Base-by-base conservation (phyloP, 805 yeast species). In the Starmerella floricola region DNA sequence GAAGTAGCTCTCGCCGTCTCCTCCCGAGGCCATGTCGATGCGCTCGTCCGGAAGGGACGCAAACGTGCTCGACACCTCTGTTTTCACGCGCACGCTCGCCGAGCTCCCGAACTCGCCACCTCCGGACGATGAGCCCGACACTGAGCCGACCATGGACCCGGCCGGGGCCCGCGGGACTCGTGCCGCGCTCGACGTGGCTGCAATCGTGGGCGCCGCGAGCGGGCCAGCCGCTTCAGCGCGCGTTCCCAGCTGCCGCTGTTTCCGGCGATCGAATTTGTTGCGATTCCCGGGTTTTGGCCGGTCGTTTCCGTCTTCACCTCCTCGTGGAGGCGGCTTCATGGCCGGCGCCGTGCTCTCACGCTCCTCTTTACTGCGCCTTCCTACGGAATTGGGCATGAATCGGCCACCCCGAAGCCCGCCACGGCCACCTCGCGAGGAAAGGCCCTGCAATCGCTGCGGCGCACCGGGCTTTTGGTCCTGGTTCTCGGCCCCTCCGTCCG, bases 371-470 rank as follows among this genome's bases (percentile, higher is more conserved):
- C 85, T 65, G 57, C 84, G 76, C 61, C 96, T 68, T 0, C 86
- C 86, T 33, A 87, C 94, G 2, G 70, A 78, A 60, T 87, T 87
- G 2, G 96, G 96, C 60, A 78, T 76, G 62, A 87, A 87, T 60
- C 53, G 44, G 26, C 49, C 46, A 11, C 46, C 42, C n/a, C 43
- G 21, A n/a, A 26, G 4, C 15, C 47, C 45, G 16, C 45, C 46
- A 12, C 42, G 40, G 10, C 49, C 44, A 12, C 51, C 44, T 10
- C 52, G 40, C 8, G 46, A 26, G 16, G 44, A 34, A 11, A 48
- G 44, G 31, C 48, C 24, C 33, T 48, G 52, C 36, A 48, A 36
- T 12, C 52, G 26, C 28, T 40, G 46, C 21, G 52, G 50, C 16
- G 41, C 30, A 3, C 18, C 28, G 8, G 21, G 38, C 13, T 33